Evolutionary conservation across 2,329 filamentous ascomycete species (phyloP).

Genomic region (Aspergillus melleus): DNA sequence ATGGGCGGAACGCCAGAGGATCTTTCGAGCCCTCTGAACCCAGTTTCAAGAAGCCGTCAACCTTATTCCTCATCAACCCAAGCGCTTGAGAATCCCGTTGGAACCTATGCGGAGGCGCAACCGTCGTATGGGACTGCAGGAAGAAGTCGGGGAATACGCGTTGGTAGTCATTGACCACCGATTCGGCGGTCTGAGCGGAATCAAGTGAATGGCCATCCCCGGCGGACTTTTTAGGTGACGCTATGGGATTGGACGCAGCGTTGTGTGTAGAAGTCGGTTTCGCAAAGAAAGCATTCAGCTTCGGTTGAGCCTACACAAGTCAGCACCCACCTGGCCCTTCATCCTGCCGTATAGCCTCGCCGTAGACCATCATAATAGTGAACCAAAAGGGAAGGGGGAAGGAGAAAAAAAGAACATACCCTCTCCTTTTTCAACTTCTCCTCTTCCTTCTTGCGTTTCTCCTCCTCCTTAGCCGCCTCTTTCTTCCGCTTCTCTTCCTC

Average conservation of each 20-base stretch:
- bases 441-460: constrained; percentile 50
- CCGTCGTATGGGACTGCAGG: constrained; percentile 67
- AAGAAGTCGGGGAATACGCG: constrained; percentile 80
- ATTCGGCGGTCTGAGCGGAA: constrained; percentile 21
- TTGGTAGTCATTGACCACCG: constrained; percentile 57
- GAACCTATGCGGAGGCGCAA: constrained; percentile 61
- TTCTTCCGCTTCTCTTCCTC: constrained; percentile 50
- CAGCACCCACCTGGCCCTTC: not conserved
- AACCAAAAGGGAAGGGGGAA: constrained; percentile 5
- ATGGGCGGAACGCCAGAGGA: constrained; percentile 29
- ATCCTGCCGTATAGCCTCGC: too few relatives aligned
- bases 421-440: constrained; percentile 46
- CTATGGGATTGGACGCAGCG: constrained; percentile 27
- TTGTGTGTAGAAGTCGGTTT: constrained; percentile 38
- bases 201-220: constrained; percentile 12
- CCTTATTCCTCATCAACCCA: constrained; percentile 53
- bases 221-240: constrained; percentile 25
- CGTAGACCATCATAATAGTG: not conserved
- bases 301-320: constrained; percentile 47
- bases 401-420: constrained; percentile 32
- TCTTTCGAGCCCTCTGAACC: constrained; percentile 11
- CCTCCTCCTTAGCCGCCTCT: constrained; percentile 35
- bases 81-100: constrained; percentile 60
- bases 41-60: constrained; percentile 41
- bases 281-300: constrained; percentile 52